Evolutionary conservation across 2,329 filamentous ascomycete species (phyloP).

Genomic region (Aotearoamyces nothofagi): DNA sequence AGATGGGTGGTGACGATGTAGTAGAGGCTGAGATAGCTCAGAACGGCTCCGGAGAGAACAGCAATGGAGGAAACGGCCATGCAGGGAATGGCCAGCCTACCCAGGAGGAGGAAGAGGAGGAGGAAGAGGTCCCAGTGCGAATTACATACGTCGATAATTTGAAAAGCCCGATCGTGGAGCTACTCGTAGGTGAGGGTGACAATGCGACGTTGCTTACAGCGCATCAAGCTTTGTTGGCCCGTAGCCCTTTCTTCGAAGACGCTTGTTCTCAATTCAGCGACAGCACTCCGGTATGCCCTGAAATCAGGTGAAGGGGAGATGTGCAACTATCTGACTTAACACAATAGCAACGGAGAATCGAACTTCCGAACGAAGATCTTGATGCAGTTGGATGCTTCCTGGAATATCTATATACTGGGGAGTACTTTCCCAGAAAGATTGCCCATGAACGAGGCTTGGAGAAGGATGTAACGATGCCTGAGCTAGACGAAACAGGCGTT

Average conservation of each 20-base stretch:
- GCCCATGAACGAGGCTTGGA: slow-evolving; percentile 53
- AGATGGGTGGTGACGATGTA: slow-evolving; percentile 13
- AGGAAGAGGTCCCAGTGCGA: slow-evolving; percentile 10
- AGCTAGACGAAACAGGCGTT: slow-evolving; percentile 61
- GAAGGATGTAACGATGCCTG: slow-evolving; percentile 45
- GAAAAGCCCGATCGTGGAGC: slow-evolving; percentile 51
- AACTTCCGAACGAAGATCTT: slow-evolving; percentile 51
- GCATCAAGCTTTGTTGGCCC: slow-evolving; percentile 61
- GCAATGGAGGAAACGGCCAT: too few species aligned
- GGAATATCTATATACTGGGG: slow-evolving; percentile 70
- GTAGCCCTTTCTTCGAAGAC: slow-evolving; percentile 61
- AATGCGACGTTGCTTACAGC: slow-evolving; percentile 52
- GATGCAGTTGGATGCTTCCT: slow-evolving; percentile 67
- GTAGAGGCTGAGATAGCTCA: slow-evolving; percentile 15
- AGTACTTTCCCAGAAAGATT: slow-evolving; percentile 67
- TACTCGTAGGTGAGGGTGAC: slow-evolving; percentile 48
- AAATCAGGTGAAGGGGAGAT: background rate
- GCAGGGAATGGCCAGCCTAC: too few species aligned
- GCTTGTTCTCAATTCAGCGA: slow-evolving; percentile 45
- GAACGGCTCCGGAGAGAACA: slow-evolving; percentile 2
- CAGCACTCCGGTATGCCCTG: slow-evolving; percentile 37
- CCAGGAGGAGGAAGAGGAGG: too few species aligned
- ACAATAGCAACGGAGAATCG: slow-evolving; percentile 46
- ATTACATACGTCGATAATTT: slow-evolving; percentile 41
- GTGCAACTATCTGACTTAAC: background rate